Base-by-base conservation (phyloP, 176 grass and related monocot species). In the Calamus simplicifolius region DNA sequence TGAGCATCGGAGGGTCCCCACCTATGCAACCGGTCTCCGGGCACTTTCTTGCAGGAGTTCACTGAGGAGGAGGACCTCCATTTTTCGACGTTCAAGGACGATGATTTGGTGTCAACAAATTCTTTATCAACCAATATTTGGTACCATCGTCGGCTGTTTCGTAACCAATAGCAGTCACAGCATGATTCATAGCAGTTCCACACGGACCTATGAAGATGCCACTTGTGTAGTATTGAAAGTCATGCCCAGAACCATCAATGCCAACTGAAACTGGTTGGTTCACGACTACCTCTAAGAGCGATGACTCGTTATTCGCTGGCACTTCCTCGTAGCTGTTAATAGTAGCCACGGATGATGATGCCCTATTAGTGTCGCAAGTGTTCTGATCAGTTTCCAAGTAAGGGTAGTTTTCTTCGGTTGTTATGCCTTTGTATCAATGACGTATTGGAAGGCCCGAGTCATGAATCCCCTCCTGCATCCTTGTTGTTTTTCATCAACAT, bases 121-220 rank as follows among this genome's bases (percentile, higher is more conserved):
- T 93, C 66, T 81, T 87, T 6, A 77, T 73, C 49, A 87, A 84
- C 84, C 81, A 82, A 69, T 81, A 88, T 52, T 84, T 84, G 5
- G 31, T 69, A 13, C 56, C 53, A 38, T 23, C 7, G 4, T 8
- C n/a, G 18, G 25, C 70, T 15, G 4, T 61, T 23, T 80, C 77
- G 57, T 94, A 94, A 1, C 89, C 89, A 35, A 94, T 81, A 10
- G 79, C 52, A 2, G 77, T 71, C 57, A 85, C 84, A 15, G 80
- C 80, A 57, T 94, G 84, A 79, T 88, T 94, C 4, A 84, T 48
- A 3, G 51, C 57, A 3, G 50, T 31, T 14, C 55, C 70, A 70
- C 89, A 95, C 0, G 85, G 85, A 28, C 85, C 85, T 16, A 54
- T 70, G 64, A 64, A 95, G 21, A 95, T 78, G 15, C 85, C 89